Evolutionary conservation across 257 asterid genomes (phyloP), one percentile per base, ranked within the genome.

Genomic region (Verbascum thapsus): DNA sequence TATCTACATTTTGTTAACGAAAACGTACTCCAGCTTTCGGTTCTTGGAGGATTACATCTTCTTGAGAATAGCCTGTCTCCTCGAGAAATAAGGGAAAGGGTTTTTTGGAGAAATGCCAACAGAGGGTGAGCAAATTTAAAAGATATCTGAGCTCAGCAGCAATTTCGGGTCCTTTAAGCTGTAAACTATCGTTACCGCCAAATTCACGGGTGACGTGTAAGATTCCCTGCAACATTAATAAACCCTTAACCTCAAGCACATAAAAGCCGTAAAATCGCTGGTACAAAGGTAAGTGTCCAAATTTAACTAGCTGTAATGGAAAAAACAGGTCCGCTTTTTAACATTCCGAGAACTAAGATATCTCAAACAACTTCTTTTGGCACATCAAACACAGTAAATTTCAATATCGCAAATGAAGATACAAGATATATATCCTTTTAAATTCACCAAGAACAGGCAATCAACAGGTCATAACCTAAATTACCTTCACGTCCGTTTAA

Each of bases 41-140:
- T 76, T 94, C 97, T 75, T 94, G 99, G 54, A 94, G 91, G 37
- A 94, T 79, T 58, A 94, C 99, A 66, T 91, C 90, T 63, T 82
- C 94, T 67, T 74, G 76, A 42, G 90, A 78, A 80, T 81, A 85
- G 15, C 99, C 99, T 2, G 99, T 90, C 86, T 87, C 96, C 80
- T 85, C 91, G 40, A 94, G 68, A 82, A 94, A 94, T 45, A 82
- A 49, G 10, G 79, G 86, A 66, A 94, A 94, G 5, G 97, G 86
- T 55, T 87, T 94, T 74, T 94, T 94, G 23, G 97, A 94, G 80
- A 94, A 94, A 78, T 90, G 99, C 96, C 96, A 94, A 63, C 99
- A 90, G 38, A 87, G 85, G 16, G 95, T 90, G 61, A 94, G 81
- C 78, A 94, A 66, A 70, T 84, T 76, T 59, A 94, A 72, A n/a